Evolutionary conservation across 169 alveolate species (phyloP), one percentile per base, ranked within the genome.

Genomic region (Pseudocohnilembus persalinus): DNA sequence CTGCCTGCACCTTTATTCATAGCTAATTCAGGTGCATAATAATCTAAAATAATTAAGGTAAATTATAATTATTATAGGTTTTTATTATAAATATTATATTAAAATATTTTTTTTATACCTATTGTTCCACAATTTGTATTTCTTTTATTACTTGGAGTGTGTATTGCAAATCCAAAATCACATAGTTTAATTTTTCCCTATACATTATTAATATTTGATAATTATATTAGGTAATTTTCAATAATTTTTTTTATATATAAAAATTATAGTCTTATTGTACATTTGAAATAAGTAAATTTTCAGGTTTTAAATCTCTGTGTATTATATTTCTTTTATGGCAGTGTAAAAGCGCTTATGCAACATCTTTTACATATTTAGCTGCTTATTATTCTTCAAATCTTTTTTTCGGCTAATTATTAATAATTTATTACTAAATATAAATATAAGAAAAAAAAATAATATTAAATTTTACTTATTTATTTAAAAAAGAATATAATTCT

Each of bases 81-180:
- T n/a, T n/a, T n/a, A n/a, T n/a, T n/a, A 77, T 77, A 31, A 11
- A 31, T 15, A 1, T 31, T 25, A 27, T 33, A 31, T 35, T 26
- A 77, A 20, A 33, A 31, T 77, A 32, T 1, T 33, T 0, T 33
- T 31, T 35, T 15, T 25, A 25, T 77, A 77, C 83, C 83, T 77
- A 94, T 90, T 0, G 99, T 98, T 27, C 99, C 99, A 82, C 99
- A 98, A 49, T 97, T 89, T 68, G 99, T 98, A 34, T 93, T 83
- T 81, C 99, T 94, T 82, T 93, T 96, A 82, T 94, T 94, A 64
- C 95, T 90, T 29, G 96, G 96, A 77, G 96, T 91, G 89, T 95
- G 96, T 29, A 96, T 94, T 75, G 97, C 89, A 97, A 98, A 97
- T 0, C 99, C 99, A 88, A 98, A 98, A 92, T 99, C 99, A 30